Evolutionary conservation across 2,329 filamentous ascomycete species (phyloP), one percentile per base, ranked within the genome.

Genomic region (Pseudomassariella vexata): DNA sequence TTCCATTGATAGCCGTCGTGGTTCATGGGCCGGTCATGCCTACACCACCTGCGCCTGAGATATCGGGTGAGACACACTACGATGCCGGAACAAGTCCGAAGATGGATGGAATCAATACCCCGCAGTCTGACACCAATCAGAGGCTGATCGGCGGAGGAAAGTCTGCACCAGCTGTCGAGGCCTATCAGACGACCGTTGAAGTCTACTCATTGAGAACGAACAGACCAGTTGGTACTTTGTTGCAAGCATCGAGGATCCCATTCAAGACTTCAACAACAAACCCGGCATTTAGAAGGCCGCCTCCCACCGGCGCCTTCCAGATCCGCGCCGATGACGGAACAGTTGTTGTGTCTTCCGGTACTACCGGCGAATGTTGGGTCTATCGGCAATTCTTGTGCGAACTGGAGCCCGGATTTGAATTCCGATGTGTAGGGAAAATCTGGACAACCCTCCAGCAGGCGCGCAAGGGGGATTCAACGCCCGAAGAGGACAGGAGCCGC

Each of bases 141-240:
- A 57, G 60, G 42, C 60, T 57, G 26, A 50, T 47, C 27, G 46
- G 47, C 35, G 47, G 55, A 32, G 60, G 47, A 20, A 61, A 57
- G 33, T 45, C 51, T 33, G 38, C 51, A 23, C 44, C 60, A 23
- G 45, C 55, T 5, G 65, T 79, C 37, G 72, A 76, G 30, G 70
- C 71, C 28, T 94, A 90, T 49, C 88, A 94, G 57, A 95, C 89
- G 0, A 82, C 82, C 1, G 86, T 95, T 5, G 87, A 95, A 46
- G 66, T 96, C 0, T 94, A 90, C 57, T 95, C 89, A 1, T 63
- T 96, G 38, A 78, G 75, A 45, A 85, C 80, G n/a, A 80, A 79
- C 46, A 70, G 75, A 39, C 74, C 76, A 34, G 60, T 95, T 34
- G 74, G 80, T 17, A 82, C 85, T 1, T 65, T 96, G 7, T 79